Percentiles rank a stretch among this genome's conserved stretches.
Conservation (phyloP, 2,329 filamentous ascomycete genomes). For the Colletotrichum orbiculare region DNA sequence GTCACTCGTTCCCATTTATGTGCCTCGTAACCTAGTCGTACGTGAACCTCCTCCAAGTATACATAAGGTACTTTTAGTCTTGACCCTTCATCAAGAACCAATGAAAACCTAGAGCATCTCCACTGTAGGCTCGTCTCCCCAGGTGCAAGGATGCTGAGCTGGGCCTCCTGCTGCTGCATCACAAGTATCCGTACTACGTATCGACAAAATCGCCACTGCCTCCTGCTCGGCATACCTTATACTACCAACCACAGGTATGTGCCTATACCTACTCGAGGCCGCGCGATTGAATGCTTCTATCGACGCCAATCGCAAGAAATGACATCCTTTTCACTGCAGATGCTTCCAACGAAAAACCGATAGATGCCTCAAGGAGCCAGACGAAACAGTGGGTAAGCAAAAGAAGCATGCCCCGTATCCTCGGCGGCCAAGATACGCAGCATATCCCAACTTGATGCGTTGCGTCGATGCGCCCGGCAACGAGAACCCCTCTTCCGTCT, state of each 20-base stretch:
- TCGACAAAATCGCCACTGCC: too few relatives aligned
- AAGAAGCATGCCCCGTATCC: background rate
- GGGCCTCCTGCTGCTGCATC: too few relatives aligned
- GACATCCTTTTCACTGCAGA: background rate
- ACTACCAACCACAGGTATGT: background rate
- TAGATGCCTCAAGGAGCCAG: background rate
- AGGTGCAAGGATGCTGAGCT: too few relatives aligned
- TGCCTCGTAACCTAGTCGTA: too few relatives aligned
- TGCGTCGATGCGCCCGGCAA: constrained; percentile 16
- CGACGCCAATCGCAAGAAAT: too few relatives aligned
- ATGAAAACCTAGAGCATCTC: too few relatives aligned
- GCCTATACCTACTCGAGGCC: background rate
- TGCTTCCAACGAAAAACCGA: background rate
- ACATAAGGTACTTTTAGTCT: too few relatives aligned
- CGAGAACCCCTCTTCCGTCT: constrained; percentile 1
- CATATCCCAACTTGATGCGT: constrained; percentile 9
- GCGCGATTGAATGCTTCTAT: background rate
- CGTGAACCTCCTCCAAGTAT: too few relatives aligned
- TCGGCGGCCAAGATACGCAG: constrained; percentile 2
- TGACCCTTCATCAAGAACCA: too few relatives aligned
- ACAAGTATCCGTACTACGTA: too few relatives aligned
- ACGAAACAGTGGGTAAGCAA: constrained; percentile 5
- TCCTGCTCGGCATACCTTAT: background rate
- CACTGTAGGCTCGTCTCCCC: too few relatives aligned
- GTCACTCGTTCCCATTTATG: too few relatives aligned